These are phyloP conservation scores for Stachybotrys echinatus DNA, from an alignment of 2,329 filamentous ascomycete genomes.

Conservation along the genomic window DNA sequence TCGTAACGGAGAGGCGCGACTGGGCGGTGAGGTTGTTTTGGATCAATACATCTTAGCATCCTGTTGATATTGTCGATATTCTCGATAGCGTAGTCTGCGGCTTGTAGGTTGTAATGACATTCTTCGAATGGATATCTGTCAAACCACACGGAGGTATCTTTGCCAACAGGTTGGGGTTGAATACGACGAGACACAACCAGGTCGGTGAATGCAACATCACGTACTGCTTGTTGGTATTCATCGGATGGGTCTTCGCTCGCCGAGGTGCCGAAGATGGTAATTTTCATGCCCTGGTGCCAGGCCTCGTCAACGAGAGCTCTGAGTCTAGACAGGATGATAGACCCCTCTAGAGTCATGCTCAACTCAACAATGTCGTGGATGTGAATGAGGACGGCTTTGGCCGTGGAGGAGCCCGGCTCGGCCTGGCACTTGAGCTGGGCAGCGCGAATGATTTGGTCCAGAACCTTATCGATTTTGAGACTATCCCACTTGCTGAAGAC, in stretches of 20 bases:
- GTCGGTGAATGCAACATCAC: constrained; percentile 33
- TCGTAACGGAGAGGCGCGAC: constrained; percentile 3
- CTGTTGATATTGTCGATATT: constrained; percentile 41
- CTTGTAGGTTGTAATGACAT: constrained; percentile 19
- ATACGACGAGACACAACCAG: constrained; percentile 32
- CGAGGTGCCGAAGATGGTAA: constrained; percentile 78
- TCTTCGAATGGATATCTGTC: constrained; percentile 2
- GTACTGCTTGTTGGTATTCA: constrained; percentile 33
- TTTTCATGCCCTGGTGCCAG: constrained; percentile 63
- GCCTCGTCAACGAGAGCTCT: constrained; percentile 66
- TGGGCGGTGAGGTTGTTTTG: constrained; percentile 16
- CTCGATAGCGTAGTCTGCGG: constrained; percentile 35
- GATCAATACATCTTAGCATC: constrained; percentile 37
- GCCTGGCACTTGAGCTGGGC: constrained; percentile 34
- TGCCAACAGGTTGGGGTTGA: constrained; percentile 21
- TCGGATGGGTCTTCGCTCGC: constrained; percentile 45
- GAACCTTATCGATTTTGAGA: constrained; percentile 51
- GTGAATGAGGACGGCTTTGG: constrained; percentile 63
- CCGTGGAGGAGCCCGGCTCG: constrained; percentile 13
- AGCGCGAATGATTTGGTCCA: constrained; percentile 51
- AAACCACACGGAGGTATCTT: not conserved
- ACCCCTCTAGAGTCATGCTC: constrained; percentile 61
- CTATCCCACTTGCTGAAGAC: constrained; percentile 50
- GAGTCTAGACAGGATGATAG: constrained; percentile 63
- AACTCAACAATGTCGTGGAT: constrained; percentile 80